phyloP scores from a whole-genome alignment of 805 yeast species.

The Nakazawaea ambrosiae region DNA sequence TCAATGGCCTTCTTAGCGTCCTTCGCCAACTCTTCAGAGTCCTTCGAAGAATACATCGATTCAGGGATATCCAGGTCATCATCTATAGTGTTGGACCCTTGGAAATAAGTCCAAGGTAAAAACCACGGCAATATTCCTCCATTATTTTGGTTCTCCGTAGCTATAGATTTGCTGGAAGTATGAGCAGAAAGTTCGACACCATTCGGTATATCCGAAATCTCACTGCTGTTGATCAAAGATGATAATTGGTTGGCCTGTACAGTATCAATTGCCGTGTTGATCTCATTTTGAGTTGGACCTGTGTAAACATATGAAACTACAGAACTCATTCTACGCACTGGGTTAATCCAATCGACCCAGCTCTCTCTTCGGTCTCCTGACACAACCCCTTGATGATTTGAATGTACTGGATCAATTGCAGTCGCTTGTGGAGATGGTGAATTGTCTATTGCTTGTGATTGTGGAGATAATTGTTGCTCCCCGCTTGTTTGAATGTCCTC shows the following conservation, averaged over 20 bases:
- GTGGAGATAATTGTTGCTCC: no score
- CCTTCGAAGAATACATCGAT: constrained; percentile 14
- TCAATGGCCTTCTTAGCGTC: constrained; percentile 19
- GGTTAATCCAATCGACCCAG: constrained; percentile 11
- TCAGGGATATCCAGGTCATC: not conserved
- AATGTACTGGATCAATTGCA: no score
- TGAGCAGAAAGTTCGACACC: not conserved
- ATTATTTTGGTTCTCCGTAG: no score
- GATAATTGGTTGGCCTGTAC: constrained; percentile 12
- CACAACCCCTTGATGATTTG: no score
- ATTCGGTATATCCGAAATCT: no score
- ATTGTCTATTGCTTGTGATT: no score
- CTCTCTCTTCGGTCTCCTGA: constrained; percentile 2
- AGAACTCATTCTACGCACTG: constrained; percentile 7
- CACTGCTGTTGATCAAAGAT: constrained; percentile 8
- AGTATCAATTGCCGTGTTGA: no score
- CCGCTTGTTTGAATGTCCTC: no score
- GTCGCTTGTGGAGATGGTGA: no score
- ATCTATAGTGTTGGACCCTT: not conserved
- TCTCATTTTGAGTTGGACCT: no score
- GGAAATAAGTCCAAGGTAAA: constrained; percentile 16
- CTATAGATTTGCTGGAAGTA: not conserved
- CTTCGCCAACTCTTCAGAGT: constrained; percentile 17
- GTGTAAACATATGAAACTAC: constrained; percentile 8
- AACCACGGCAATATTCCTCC: constrained; percentile 11